Conservation (phyloP, 169 alveolate species). For the Eimeria nieschulzi region DNA sequence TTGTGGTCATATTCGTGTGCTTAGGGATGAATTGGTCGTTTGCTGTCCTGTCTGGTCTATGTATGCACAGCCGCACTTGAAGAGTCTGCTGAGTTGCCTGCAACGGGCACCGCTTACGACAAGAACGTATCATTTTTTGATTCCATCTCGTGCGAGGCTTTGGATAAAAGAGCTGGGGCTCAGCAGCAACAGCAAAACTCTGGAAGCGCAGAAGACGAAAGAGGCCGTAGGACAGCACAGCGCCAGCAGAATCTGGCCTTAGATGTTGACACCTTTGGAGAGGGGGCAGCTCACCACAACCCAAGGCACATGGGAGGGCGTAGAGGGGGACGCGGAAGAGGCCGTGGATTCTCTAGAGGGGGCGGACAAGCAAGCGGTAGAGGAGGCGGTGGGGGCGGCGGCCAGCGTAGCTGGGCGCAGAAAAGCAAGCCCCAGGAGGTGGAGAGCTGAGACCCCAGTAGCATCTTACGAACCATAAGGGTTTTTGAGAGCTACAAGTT, state of each 20-base stretch:
- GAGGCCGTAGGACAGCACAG: slow-evolving; percentile 7
- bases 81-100: background rate
- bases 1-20: background rate
- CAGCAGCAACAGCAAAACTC: slow-evolving; percentile 5
- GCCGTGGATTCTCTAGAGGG: background rate
- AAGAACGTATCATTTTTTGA: slow-evolving; percentile 72
- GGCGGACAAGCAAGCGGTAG: background rate
- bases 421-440: background rate
- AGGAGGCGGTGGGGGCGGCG: background rate
- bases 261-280: slow-evolving; percentile 61
- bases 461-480: no score
- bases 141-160: slow-evolving; percentile 72
- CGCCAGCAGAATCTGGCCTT: slow-evolving; percentile 41
- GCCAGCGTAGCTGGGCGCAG: background rate
- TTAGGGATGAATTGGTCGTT: background rate
- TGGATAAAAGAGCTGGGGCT: slow-evolving; percentile 57
- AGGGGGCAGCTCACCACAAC: slow-evolving; percentile 58
- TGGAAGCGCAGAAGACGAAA: background rate
- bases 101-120: slow-evolving; percentile 49
- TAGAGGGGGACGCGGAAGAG: slow-evolving; percentile 10
- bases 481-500: no score
- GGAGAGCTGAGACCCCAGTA: background rate
- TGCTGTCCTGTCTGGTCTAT: background rate
- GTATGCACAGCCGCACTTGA: background rate
- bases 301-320: slow-evolving; percentile 27